Conservation (phyloP, 2,329 filamentous ascomycete species). For the Aspergillus clavatus region DNA sequence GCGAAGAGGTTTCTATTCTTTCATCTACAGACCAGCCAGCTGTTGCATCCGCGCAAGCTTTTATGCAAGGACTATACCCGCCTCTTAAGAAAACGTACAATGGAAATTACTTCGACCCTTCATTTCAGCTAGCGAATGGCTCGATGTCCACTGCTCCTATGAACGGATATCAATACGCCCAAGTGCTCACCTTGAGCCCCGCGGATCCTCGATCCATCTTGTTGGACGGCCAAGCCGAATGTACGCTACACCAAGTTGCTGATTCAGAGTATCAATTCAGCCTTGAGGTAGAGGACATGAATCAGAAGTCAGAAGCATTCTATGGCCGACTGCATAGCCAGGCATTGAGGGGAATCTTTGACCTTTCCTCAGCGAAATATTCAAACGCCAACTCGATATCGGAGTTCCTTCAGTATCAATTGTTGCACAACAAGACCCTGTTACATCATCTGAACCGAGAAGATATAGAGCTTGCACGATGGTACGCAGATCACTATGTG, state of each 20-base stretch:
- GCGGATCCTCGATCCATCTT: constrained; percentile 50
- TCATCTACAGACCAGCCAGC: constrained; percentile 46
- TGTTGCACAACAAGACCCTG: constrained; percentile 47
- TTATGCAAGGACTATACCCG: constrained; percentile 59
- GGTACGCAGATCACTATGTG: constrained; percentile 47
- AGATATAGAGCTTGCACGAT: constrained; percentile 36
- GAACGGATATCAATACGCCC: constrained; percentile 55
- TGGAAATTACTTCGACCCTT: constrained; percentile 27
- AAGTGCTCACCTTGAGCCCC: constrained; percentile 41
- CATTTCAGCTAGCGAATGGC: constrained; percentile 48
- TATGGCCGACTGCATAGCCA: constrained; percentile 45
- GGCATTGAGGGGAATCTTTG: constrained; percentile 42
- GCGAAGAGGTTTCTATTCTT: constrained; percentile 45
- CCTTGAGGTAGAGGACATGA: constrained; percentile 38
- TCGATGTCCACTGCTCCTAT: constrained; percentile 46
- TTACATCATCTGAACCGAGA: constrained; percentile 25
- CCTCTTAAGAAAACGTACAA: constrained; percentile 38
- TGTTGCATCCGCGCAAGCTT: constrained; percentile 53
- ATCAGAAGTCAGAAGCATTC: constrained; percentile 36
- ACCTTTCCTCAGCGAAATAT: constrained; percentile 42
- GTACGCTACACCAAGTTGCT: constrained; percentile 35
- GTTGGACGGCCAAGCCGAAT: constrained; percentile 46
- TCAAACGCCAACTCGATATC: constrained; percentile 51
- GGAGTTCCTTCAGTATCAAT: constrained; percentile 54
- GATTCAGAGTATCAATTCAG: constrained; percentile 40